Percentiles rank a stretch among this genome's conserved stretches.
Conservation (phyloP, 225 moss, liverwort and hornwort species). For the Thuidium tamariscinum region DNA sequence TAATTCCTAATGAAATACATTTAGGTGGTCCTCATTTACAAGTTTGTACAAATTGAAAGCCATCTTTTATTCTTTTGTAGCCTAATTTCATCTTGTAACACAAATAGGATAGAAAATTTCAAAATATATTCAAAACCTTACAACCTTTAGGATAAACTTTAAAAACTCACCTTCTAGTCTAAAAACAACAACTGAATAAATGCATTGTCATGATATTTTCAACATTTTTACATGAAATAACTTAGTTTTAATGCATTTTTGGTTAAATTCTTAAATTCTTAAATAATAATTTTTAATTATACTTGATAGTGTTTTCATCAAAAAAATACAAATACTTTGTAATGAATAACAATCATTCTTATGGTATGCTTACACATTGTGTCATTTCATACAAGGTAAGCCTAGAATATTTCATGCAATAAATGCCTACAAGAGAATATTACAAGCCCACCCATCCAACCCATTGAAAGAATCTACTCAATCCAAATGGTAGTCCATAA, state of each 20-base stretch:
- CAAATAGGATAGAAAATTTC: neutral
- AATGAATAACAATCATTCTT: neutral
- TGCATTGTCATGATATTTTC: neutral
- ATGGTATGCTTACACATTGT: neutral
- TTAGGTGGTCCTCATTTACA: too few species aligned
- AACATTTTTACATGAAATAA: neutral
- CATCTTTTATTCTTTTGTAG: neutral
- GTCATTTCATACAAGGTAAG: neutral
- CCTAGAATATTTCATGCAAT: neutral
- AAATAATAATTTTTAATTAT: neutral
- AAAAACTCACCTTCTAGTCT: too few species aligned
- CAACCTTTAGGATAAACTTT: neutral
- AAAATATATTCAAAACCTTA: neutral
- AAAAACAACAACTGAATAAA: neutral
- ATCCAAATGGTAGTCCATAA: constrained; percentile 60
- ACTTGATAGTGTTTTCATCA: neutral
- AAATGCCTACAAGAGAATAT: neutral
- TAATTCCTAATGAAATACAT: neutral
- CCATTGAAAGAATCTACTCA: constrained; percentile 59
- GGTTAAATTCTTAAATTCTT: neutral
- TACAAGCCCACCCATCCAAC: constrained; percentile 71
- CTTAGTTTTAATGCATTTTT: neutral
- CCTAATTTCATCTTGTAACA: neutral
- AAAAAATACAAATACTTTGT: neutral
- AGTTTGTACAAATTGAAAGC: neutral